phyloP scores from a whole-genome alignment of 768 basidiomycete genomes.

The Rhodocollybia butyracea region DNA sequence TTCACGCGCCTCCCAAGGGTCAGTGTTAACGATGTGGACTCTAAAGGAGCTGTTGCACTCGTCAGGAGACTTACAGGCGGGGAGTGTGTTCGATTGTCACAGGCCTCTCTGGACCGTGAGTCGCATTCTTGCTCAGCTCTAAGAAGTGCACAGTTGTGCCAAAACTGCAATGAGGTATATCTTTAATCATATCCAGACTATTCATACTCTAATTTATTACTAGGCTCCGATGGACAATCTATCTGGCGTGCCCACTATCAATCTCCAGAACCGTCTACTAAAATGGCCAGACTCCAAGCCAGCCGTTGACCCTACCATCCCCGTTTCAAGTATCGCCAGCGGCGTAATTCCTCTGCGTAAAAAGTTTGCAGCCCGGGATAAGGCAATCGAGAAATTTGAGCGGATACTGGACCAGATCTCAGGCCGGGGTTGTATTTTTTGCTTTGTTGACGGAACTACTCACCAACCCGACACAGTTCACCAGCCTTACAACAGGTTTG shows the following conservation, averaged over 20 bases:
- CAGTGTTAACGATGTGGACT: neutral
- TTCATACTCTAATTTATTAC: neutral
- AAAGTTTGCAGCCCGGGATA: neutral
- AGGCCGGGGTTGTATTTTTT: neutral
- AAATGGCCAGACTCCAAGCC: too few relatives aligned
- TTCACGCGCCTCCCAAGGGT: neutral
- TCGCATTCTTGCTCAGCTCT: neutral
- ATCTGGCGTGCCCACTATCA: neutral
- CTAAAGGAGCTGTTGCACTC: neutral
- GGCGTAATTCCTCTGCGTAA: neutral
- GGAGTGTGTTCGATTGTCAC: neutral
- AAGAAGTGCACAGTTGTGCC: neutral
- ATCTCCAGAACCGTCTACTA: neutral
- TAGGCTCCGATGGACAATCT: neutral
- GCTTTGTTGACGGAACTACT: neutral
- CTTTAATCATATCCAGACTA: neutral
- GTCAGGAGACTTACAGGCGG: neutral
- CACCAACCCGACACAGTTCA: neutral
- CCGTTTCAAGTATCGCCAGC: neutral
- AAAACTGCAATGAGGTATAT: neutral
- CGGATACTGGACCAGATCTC: neutral
- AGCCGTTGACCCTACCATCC: neutral
- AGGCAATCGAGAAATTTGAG: neutral
- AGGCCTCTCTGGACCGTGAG: neutral
- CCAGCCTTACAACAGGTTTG: neutral